phyloP scores from a whole-genome alignment of 345 rosid species.

The Alliaria petiolata region DNA sequence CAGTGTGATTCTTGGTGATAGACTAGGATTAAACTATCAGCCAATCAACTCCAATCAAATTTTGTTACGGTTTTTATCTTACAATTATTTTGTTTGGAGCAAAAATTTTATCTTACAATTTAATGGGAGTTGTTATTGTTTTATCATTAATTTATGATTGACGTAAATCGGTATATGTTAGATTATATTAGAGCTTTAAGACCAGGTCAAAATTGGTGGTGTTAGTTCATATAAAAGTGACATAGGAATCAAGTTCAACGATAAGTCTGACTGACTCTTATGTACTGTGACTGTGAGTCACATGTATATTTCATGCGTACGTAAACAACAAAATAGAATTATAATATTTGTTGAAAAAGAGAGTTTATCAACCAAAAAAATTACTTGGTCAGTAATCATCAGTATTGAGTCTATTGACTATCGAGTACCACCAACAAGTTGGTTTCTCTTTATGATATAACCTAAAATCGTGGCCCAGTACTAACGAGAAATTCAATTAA shows the following conservation, averaged over 20 bases:
- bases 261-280: not conserved
- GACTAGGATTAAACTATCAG: not conserved
- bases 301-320: too few relatives aligned
- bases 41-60: not conserved
- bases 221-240: not conserved
- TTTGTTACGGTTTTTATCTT: too few relatives aligned
- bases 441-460: not conserved
- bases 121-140: too few relatives aligned
- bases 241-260: too few relatives aligned
- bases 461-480: not conserved
- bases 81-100: too few relatives aligned
- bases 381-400: too few relatives aligned
- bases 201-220: not conserved
- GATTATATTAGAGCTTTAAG: too few relatives aligned
- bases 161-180: too few relatives aligned
- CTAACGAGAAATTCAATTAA: not conserved
- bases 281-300: not conserved
- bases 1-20: not conserved
- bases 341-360: not conserved
- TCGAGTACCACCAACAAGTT: not conserved
- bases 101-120: too few relatives aligned
- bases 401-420: not conserved
- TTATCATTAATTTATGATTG: too few relatives aligned
- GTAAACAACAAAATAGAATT: not conserved
- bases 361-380: not conserved